These are phyloP conservation scores for Thelonectria blattea DNA, from an alignment of 2,329 filamentous ascomycete species.

Conservation along the genomic window DNA sequence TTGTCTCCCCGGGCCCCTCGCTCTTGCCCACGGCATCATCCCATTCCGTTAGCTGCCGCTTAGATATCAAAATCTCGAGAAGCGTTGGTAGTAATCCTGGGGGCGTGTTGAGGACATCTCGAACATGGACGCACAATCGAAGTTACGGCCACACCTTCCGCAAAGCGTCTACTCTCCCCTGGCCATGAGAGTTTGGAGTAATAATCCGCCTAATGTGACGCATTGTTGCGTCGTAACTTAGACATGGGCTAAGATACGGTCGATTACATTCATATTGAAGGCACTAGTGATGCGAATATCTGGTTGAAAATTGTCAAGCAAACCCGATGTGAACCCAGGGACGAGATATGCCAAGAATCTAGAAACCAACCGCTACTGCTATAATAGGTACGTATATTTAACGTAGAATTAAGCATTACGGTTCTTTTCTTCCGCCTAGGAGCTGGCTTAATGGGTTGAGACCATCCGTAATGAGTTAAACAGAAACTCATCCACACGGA, in stretches of 20 bases:
- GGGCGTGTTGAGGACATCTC: neutral
- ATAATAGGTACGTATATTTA: too few species aligned
- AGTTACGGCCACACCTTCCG: neutral
- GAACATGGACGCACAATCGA: too few species aligned
- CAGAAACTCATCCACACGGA: too few species aligned
- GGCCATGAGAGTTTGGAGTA: neutral
- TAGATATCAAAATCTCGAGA: neutral
- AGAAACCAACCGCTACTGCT: too few species aligned
- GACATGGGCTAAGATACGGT: neutral
- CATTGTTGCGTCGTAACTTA: neutral
- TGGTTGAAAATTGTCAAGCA: too few species aligned
- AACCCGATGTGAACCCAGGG: too few species aligned
- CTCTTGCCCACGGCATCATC: constrained; percentile 3
- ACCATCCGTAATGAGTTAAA: too few species aligned
- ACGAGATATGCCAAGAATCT: too few species aligned
- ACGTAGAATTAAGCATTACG: too few species aligned
- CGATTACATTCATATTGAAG: neutral
- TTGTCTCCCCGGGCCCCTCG: neutral
- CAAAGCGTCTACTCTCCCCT: neutral
- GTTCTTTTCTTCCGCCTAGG: too few species aligned
- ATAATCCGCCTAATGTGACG: neutral
- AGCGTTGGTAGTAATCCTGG: neutral
- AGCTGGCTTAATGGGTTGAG: too few species aligned
- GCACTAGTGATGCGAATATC: too few species aligned
- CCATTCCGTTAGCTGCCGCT: neutral